Base-by-base conservation (phyloP, 345 rosid species). In the Alliaria petiolata region DNA sequence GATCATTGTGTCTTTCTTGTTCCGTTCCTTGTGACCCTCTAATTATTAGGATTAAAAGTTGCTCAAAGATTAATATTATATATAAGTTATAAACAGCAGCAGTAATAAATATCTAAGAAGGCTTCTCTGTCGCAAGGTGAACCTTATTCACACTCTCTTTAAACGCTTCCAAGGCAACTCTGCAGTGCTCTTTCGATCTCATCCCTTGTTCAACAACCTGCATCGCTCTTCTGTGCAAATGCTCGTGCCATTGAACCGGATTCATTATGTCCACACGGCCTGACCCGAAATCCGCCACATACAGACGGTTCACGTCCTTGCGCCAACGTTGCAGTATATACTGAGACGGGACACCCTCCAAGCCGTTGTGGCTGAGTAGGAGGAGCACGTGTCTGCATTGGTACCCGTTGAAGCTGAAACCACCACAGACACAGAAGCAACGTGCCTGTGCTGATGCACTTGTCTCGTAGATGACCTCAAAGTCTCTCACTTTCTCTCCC, bases 161-260 rank as follows among this genome's bases (percentile, higher is more conserved):
- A 50, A 93, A 87, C 31, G 88, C 81, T 82, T 89, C 96, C 85
- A 84, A 79, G 6, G 96, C 96, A 61, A 78, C 87, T 74, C 58
- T 75, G 49, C 84, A 85, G 78, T 87, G 93, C 75, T 93, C 88
- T 65, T 79, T 80, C 56, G 96, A 87, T 42, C 72, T 80, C 86
- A 87, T 84, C 15, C 97, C 98, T 76, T 90, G 92, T 67, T 83
- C 93, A 26, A 90, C 98, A 69, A 86, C 97, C 75, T 86, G 87
- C 85, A 93, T 80, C 8, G 93, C 93, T 62, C 85, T 82, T 73
- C 82, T 86, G 74, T 89, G 85, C 85, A 93, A 76, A 78, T 89
- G 95, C 75, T 84, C 95, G 36, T 83, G 80, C 97, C 92, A 74
- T 55, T 87, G 93, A 40, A 78, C 83, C 1, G 82, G 87, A 77